Conservation (phyloP, 148 eudicot species). For the Amaranthus cruentus region DNA sequence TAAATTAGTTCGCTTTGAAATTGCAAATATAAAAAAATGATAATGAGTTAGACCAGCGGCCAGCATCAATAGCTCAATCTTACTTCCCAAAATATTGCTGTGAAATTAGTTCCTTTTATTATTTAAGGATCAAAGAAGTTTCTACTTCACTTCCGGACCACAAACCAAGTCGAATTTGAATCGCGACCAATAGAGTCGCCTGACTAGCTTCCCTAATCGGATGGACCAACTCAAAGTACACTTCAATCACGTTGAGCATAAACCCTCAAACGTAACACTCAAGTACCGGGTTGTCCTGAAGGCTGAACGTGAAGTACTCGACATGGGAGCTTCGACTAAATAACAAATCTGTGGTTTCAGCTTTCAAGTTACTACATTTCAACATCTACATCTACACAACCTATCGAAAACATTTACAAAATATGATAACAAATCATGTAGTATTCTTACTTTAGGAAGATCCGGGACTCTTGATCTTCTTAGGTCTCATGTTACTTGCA, state of each 20-base stretch:
- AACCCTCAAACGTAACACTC: not conserved
- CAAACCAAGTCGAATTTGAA: too few species aligned
- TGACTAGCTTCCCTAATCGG: not conserved
- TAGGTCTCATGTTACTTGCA: slow-evolving; percentile 61
- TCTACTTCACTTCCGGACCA: too few species aligned
- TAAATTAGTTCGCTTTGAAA: too few species aligned
- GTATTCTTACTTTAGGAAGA: not conserved
- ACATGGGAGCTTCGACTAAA: not conserved
- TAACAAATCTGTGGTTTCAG: not conserved
- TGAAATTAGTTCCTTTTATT: too few species aligned
- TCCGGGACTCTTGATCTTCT: not conserved
- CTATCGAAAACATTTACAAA: not conserved
- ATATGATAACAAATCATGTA: not conserved
- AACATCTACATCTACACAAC: not conserved
- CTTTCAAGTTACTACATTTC: not conserved
- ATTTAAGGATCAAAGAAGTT: too few species aligned
- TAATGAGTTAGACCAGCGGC: too few species aligned
- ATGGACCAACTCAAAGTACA: not conserved
- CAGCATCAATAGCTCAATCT: too few species aligned
- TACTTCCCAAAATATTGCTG: too few species aligned
- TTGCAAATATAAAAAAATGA: too few species aligned
- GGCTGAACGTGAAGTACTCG: not conserved
- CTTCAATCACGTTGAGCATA: not conserved
- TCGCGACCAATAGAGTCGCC: too few species aligned
- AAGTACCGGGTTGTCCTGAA: not conserved